These are phyloP conservation scores for Dryas integrifolia DNA, from an alignment of 331 rosid genomes.

Conservation along the genomic window DNA sequence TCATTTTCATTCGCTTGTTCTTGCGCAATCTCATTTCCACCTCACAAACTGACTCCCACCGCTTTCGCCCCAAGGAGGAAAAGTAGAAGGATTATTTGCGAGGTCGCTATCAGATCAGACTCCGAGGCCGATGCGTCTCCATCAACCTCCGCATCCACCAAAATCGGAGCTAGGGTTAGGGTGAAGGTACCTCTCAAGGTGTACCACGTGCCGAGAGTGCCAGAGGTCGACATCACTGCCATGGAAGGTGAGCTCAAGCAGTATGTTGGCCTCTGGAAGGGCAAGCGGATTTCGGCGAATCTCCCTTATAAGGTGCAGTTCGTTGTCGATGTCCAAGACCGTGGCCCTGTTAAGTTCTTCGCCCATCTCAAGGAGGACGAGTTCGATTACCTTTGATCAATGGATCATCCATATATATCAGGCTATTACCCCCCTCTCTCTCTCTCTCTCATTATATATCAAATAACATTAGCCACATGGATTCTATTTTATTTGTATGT, in stretches of 20 bases:
- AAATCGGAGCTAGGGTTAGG: conserved; percentile 74
- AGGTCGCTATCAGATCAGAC: conserved; percentile 41
- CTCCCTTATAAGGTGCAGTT: conserved; percentile 83
- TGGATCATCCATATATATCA: background rate
- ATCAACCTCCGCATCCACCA: conserved; percentile 33
- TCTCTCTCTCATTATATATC: conserved; percentile 1
- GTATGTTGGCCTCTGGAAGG: conserved; percentile 79
- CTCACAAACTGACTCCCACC: background rate
- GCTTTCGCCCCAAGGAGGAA: conserved; percentile 18
- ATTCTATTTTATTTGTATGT: background rate
- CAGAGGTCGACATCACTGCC: conserved; percentile 67
- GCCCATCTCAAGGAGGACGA: conserved; percentile 94
- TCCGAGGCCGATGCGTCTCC: conserved; percentile 28
- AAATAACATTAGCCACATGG: background rate
- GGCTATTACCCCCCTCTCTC: conserved; percentile 16
- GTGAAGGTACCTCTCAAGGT: conserved; percentile 81
- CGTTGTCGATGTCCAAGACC: conserved; percentile 56
- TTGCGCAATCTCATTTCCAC: conserved; percentile 2
- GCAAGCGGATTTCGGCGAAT: conserved; percentile 83
- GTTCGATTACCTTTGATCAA: conserved; percentile 51
- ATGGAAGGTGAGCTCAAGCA: conserved; percentile 83
- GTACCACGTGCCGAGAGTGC: conserved; percentile 70
- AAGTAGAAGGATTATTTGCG: conserved; percentile 31
- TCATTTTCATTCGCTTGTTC: conserved; percentile 11
- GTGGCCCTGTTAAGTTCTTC: conserved; percentile 79